Base-by-base conservation (phyloP, 768 basidiomycete genomes). In the Collybiopsis luxurians region DNA sequence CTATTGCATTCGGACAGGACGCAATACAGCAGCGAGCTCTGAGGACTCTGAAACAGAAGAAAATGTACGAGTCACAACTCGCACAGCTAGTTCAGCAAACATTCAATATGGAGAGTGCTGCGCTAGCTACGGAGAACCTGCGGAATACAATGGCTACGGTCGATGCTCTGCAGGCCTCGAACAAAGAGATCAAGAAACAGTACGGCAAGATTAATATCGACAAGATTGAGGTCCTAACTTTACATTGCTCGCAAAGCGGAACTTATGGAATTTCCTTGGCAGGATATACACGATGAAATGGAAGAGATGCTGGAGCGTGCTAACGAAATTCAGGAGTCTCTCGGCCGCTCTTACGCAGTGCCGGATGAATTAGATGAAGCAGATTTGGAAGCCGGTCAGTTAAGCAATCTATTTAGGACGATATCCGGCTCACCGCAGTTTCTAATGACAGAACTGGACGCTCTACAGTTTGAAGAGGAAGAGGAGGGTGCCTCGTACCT, bases 111-210 rank as follows among this genome's bases (percentile, higher is more conserved):
- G 95, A 99, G 75, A 94, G 91, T 54, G 90, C 95, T 12, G 84
- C 90, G 13, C 85, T 98, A 65, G 87, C 92, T 9, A 98, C 96
- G n/a, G 97, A 98, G 75, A 98, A 98, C 71, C 72, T 98, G 65
- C 86, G 93, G 61, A 98, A 98, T 69, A 98, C 97, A 65, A 98
- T 99, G 96, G 96, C 93, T 12, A 98, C 97, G 0, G 85, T 98
- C 27, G 93, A 97, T 62, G 97, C 95, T 4, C 98, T 99, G 95
- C 85, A 93, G 68, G 67, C 80, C 17, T 95, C 97, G 17, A 98
- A 98, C 75, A 98, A 95, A 76, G 95, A 98, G 71, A 82, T 99
- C 74, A 85, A 85, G 75, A 94, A 90, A 70, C 95, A 98, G 74
- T 99, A 98, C 67, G 95, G 95, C 23, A 97, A 95, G 77, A 86